Percentiles rank a stretch among this genome's conserved stretches.
These are phyloP conservation scores for Colletotrichum sojae DNA, from an alignment of 2,329 filamentous ascomycete species.

Conservation along the genomic window DNA sequence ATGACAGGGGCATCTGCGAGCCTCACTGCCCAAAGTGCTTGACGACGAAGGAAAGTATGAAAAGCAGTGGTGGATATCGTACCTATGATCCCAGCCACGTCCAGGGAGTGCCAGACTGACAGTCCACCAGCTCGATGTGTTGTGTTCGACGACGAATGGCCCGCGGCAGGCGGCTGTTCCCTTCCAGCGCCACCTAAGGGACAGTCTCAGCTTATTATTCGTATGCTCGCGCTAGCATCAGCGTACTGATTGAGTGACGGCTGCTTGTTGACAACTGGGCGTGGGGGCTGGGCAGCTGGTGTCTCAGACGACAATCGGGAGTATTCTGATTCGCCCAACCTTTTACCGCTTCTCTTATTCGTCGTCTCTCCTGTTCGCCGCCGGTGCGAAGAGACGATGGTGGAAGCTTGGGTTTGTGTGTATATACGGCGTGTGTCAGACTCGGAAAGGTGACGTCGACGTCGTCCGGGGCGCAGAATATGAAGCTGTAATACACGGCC, in stretches of 20 bases:
- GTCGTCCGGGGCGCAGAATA: not conserved
- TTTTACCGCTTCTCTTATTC: conserved; percentile 29
- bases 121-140: conserved; percentile 16
- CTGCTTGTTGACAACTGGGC: conserved; percentile 34
- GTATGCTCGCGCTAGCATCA: conserved; percentile 26
- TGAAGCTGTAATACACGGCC: conserved; percentile 5
- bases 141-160: conserved; percentile 38
- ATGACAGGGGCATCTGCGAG: conserved; percentile 11
- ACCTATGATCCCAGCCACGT: conserved; percentile 24
- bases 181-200: conserved; percentile 38
- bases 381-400: conserved; percentile 3
- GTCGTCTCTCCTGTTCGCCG: conserved; percentile 3
- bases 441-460: not conserved
- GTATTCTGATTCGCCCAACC: conserved; percentile 18
- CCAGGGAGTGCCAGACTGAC: conserved; percentile 25
- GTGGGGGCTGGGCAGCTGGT: conserved; percentile 33
- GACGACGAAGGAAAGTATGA: conserved; percentile 3
- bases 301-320: conserved; percentile 32
- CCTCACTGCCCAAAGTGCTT: not conserved
- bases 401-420: not conserved
- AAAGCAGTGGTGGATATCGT: conserved; percentile 7
- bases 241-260: conserved; percentile 24
- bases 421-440: not conserved
- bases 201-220: conserved; percentile 33
- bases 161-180: conserved; percentile 36